A percentile compares a stretch with the other conserved stretches of the same genome.
phyloP scores from a whole-genome alignment of 2,329 filamentous ascomycete genomes.

The Torrubiellomyces zombiae region DNA sequence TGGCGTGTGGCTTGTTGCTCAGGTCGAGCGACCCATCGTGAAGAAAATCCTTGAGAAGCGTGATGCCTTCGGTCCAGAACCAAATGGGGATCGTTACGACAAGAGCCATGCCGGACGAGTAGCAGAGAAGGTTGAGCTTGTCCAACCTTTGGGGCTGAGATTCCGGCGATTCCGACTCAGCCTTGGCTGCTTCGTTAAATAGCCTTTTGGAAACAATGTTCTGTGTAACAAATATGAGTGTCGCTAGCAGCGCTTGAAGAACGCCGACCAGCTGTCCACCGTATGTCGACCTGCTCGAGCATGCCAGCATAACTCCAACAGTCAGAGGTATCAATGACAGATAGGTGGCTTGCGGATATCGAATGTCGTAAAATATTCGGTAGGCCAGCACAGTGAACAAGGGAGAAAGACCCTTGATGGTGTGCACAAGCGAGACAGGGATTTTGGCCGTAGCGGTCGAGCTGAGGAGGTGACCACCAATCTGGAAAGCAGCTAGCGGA shows the following conservation, averaged over 20 bases:
- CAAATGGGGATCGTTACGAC: constrained; percentile 78
- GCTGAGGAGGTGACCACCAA: constrained; percentile 82
- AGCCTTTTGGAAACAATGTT: constrained; percentile 98
- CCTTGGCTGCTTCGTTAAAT: constrained; percentile 83
- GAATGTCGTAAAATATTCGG: constrained; percentile 72
- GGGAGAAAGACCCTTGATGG: constrained; percentile 92
- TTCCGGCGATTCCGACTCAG: constrained; percentile 55
- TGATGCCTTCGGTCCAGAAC: constrained; percentile 79
- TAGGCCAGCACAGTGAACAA: constrained; percentile 93
- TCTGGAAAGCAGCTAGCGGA: constrained; percentile 84
- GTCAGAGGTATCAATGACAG: constrained; percentile 82
- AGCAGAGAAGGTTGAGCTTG: constrained; percentile 91
- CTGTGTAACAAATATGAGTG: constrained; percentile 89
- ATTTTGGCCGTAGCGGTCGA: constrained; percentile 90
- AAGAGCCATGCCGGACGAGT: constrained; percentile 90
- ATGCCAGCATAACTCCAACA: constrained; percentile 86
- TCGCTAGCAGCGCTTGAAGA: constrained; percentile 72
- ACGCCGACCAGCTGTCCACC: constrained; percentile 83
- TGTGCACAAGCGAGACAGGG: constrained; percentile 91
- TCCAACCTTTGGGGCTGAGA: constrained; percentile 64
- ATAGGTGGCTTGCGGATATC: constrained; percentile 76
- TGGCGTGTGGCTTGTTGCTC: constrained; percentile 42
- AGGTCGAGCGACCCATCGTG: constrained; percentile 62
- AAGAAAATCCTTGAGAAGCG: constrained; percentile 60
- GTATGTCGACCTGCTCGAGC: constrained; percentile 64